Evolutionary conservation across 2,329 filamentous ascomycete species (phyloP), one percentile per base, ranked within the genome.

Genomic region (Didymella keratinophila): DNA sequence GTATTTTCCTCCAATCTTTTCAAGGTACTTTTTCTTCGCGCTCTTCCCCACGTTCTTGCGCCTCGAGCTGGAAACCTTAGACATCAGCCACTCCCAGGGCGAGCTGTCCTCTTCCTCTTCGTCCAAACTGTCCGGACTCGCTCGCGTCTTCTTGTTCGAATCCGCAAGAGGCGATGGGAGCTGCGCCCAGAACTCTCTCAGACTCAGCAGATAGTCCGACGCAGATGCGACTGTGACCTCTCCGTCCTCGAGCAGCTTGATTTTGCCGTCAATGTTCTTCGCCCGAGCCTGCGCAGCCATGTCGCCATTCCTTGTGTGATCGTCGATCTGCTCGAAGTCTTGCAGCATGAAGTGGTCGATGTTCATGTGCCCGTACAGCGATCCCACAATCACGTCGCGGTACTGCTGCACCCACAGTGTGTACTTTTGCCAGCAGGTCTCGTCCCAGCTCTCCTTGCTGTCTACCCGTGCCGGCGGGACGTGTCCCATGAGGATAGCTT

Each of bases 361-460:
- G 72, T 99, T 99, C 95, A 99, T 98, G 75, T 99, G 95, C 1
- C 94, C 95, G 71, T 90, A 99, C 6, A 96, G 72, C 25, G 87
- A 87, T 12, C 86, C 87, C 20, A 93, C 84, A 20, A 99, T 84
- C 36, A 99, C 89, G 75, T 99, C 95, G 32, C 95, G 90, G 76
- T 93, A 99, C 75, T 96, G 92, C 66, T 87, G 86, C 70, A 94
- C 80, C 92, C 93, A 98, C 4, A 98, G 80, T 0, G 92, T 90
- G 77, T 97, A 99, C 75, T 96, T 97, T 75, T 97, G 94, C 93
- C 94, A 99, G 79, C 95, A 99, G 0, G 91, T 93, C 81, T 98
- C 94, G 66, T 97, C 93, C 95, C 95, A 99, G 61, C 87, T 88
- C 70, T 87, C 86, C 81, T 98, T 98, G 78, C 87, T 89, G 34